These are phyloP conservation scores for Megacollybia platyphylla DNA, from an alignment of 1,284 basidiomycete species.

Conservation along the genomic window DNA sequence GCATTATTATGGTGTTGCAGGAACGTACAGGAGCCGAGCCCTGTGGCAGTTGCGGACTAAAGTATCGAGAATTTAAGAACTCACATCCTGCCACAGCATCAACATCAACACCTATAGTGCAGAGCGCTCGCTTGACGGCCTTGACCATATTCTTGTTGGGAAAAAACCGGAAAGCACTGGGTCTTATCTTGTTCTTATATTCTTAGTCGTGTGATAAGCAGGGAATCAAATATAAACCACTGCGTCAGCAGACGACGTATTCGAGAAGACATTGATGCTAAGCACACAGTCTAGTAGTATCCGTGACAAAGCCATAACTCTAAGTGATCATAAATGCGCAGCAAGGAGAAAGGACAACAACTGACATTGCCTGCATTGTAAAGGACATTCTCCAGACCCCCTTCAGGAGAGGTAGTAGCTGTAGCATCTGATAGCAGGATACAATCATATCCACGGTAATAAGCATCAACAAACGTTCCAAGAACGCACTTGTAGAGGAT, in stretches of 20 bases:
- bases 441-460: conserved; percentile 52
- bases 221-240: too few relatives aligned
- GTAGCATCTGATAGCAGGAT: conserved; percentile 43
- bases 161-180: neutral
- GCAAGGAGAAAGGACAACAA: conserved; percentile 3
- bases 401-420: conserved; percentile 48
- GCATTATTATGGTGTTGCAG: conserved; percentile 14
- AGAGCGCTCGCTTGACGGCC: neutral
- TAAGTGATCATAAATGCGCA: neutral
- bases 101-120: conserved; percentile 40
- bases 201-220: too few relatives aligned
- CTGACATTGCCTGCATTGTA: conserved; percentile 44
- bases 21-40: neutral
- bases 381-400: conserved; percentile 45
- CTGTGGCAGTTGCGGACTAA: neutral
- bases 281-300: neutral
- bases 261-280: neutral
- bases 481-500: conserved; percentile 37
- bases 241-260: neutral
- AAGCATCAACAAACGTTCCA: conserved; percentile 51
- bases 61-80: conserved; percentile 16
- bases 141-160: neutral
- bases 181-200: neutral
- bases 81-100: conserved; percentile 51
- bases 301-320: neutral